Percentiles rank a stretch among this genome's conserved stretches.
These are phyloP conservation scores for Xylaria sp. DNA, from an alignment of 2,329 filamentous ascomycete genomes.

Conservation along the genomic window DNA sequence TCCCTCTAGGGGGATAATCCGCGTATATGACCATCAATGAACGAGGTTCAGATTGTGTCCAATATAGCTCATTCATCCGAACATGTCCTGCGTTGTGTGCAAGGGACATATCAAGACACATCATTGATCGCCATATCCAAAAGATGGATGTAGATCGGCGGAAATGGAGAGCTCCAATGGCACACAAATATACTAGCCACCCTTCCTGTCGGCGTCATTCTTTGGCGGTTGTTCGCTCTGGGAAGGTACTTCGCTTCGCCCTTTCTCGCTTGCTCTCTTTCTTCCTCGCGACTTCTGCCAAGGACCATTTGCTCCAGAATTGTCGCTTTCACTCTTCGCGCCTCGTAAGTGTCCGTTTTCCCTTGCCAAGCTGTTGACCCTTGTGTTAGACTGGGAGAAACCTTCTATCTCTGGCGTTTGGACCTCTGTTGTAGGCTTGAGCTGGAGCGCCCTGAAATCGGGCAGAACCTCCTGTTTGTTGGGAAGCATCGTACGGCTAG, in stretches of 20 bases:
- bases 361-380: slow-evolving; percentile 48
- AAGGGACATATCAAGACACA: slow-evolving; percentile 7
- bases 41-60: slow-evolving; percentile 5
- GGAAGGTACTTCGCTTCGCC: slow-evolving; percentile 47
- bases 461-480: slow-evolving; percentile 29
- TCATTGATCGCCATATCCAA: slow-evolving; percentile 37
- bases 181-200: slow-evolving; percentile 54
- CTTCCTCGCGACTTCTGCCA: slow-evolving; percentile 65
- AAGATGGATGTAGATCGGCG: slow-evolving; percentile 28
- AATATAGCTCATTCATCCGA: slow-evolving; percentile 7
- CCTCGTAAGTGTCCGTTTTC: slow-evolving; percentile 61
- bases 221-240: slow-evolving; percentile 62
- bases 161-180: slow-evolving; percentile 15
- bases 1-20: not conserved
- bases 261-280: slow-evolving; percentile 60
- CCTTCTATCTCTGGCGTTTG: slow-evolving; percentile 33
- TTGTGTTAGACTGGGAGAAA: slow-evolving; percentile 36
- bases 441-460: slow-evolving; percentile 37
- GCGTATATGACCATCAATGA: not conserved
- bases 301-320: slow-evolving; percentile 45
- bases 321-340: slow-evolving; percentile 59
- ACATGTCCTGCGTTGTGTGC: not conserved
- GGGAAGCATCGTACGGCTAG: slow-evolving; percentile 13
- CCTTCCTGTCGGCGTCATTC: slow-evolving; percentile 66
- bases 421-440: slow-evolving; percentile 37